These are phyloP conservation scores for Fraxinus sp. DNA, from an alignment of 305 asterid species.

Conservation along the genomic window DNA sequence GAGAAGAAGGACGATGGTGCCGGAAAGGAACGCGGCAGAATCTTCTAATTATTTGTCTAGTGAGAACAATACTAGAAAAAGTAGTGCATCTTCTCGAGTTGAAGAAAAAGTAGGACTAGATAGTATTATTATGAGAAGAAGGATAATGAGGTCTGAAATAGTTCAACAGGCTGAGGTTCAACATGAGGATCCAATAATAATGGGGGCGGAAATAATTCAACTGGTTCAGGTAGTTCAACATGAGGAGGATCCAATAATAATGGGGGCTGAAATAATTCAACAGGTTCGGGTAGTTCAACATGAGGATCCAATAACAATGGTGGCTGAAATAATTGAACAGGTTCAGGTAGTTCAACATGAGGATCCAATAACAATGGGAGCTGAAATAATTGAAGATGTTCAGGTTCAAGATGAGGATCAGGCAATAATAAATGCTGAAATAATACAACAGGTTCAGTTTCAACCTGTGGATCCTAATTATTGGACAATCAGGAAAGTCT, in stretches of 20 bases:
- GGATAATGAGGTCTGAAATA: neutral
- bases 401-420: neutral
- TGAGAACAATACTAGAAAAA: neutral
- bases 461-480: neutral
- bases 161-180: neutral
- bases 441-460: neutral
- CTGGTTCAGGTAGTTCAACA: neutral
- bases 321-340: neutral
- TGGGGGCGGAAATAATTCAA: neutral
- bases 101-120: neutral
- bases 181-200: neutral
- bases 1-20: neutral
- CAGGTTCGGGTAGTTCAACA: neutral
- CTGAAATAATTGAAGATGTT: neutral
- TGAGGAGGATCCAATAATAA: no score
- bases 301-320: no score
- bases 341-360: neutral
- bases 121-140: neutral
- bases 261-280: neutral
- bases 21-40: neutral
- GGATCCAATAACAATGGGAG: neutral
- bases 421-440: neutral
- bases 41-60: neutral
- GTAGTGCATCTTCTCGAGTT: neutral
- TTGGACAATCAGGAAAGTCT: slow-evolving; percentile 11